These are phyloP conservation scores for Aspergillus hancockii DNA, from an alignment of 495 filamentous ascomycete species.

Conservation along the genomic window DNA sequence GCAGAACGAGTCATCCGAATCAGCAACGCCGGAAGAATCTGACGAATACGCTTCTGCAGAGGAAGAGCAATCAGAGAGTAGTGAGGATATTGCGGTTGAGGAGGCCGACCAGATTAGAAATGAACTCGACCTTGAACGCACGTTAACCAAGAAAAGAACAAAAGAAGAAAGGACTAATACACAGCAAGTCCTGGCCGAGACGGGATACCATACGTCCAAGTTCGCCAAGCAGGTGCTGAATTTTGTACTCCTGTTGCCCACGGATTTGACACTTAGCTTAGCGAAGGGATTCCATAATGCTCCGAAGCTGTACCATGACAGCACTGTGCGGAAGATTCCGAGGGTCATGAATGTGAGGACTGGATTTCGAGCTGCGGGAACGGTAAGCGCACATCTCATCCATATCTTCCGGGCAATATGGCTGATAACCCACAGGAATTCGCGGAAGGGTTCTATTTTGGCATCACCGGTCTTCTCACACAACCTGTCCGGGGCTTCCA, in stretches of 20 bases:
- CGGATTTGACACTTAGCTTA: slow-evolving; percentile 76
- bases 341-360: slow-evolving; percentile 71
- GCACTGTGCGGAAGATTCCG: slow-evolving; percentile 65
- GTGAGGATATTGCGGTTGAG: background rate
- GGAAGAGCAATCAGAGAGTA: background rate
- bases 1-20: background rate
- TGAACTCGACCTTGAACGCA: slow-evolving; percentile 4
- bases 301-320: slow-evolving; percentile 76
- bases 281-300: slow-evolving; percentile 86
- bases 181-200: slow-evolving; percentile 21
- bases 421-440: slow-evolving; percentile 51
- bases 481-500: slow-evolving; percentile 67
- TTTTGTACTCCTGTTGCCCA: slow-evolving; percentile 71
- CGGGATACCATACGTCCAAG: slow-evolving; percentile 18
- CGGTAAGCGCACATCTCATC: slow-evolving; percentile 27
- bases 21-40: background rate
- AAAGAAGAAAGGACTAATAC: background rate
- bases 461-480: slow-evolving; percentile 69
- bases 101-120: background rate
- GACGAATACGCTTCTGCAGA: slow-evolving; percentile 6
- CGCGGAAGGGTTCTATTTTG: slow-evolving; percentile 66
- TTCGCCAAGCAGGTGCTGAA: slow-evolving; percentile 67
- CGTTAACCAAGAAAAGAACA: slow-evolving; percentile 10
- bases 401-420: background rate
- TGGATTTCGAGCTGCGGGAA: slow-evolving; percentile 65